phyloP scores from a whole-genome alignment of 495 filamentous ascomycete genomes.

The Aspergillus ellipticus region DNA sequence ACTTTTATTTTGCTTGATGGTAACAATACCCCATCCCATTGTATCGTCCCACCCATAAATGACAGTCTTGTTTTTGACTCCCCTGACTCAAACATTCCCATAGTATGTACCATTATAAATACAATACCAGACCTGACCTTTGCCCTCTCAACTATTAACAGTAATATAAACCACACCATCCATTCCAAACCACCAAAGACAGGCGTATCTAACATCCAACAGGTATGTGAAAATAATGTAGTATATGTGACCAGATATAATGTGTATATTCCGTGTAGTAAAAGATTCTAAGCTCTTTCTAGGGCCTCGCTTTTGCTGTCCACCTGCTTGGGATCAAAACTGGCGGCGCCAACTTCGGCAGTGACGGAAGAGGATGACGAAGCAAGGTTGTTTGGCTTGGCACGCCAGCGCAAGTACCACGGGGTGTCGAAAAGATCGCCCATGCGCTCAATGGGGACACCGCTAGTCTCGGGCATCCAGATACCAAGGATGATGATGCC shows the following conservation, averaged over 20 bases:
- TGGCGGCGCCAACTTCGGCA: not conserved
- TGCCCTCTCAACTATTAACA: not conserved
- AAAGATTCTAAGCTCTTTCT: not conserved
- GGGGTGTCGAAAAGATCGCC: constrained; percentile 41
- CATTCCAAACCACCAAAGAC: too few relatives aligned
- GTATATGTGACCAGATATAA: not conserved
- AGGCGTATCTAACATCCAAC: too few relatives aligned
- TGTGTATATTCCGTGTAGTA: not conserved
- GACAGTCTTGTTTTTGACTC: too few relatives aligned
- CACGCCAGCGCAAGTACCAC: constrained; percentile 45
- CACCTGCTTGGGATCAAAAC: constrained; percentile 1
- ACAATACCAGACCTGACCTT: not conserved
- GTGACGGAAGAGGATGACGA: constrained; percentile 4
- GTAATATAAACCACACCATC: not conserved
- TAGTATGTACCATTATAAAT: not conserved
- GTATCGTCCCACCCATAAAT: too few relatives aligned
- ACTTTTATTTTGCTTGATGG: too few relatives aligned
- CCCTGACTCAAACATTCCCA: not conserved
- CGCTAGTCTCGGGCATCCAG: constrained; percentile 47
- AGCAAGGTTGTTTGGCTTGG: constrained; percentile 17
- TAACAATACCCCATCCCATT: too few relatives aligned
- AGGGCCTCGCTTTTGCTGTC: not conserved
- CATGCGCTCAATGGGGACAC: constrained; percentile 44
- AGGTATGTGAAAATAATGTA: not conserved
- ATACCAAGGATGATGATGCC: constrained; percentile 42